Base-by-base conservation (phyloP, 2,329 filamentous ascomycete genomes). In the Phaeosphaeria sp. region DNA sequence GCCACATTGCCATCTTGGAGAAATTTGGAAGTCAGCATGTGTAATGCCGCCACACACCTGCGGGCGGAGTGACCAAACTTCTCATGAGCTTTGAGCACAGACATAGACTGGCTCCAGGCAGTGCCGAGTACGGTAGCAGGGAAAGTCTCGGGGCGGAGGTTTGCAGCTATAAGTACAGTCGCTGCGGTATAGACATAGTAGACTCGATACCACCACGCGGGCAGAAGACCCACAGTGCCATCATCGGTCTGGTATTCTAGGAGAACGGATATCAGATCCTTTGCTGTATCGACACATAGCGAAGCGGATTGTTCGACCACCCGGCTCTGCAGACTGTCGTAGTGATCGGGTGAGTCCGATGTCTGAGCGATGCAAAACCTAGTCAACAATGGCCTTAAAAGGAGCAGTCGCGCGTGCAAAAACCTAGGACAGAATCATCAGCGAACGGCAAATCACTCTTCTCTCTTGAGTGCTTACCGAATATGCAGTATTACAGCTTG, bases 151-250 rank as follows among this genome's bases (percentile, higher is more conserved):
- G 42, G 42, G 1, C 42, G 42, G 18, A 44, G 42, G 18, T 44
- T 44, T 20, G 42, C 48, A 24, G 48, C 48, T 20, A 50, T 36
- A 7, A 50, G 33, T 8, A 50, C 25, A 8, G 48, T 50, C 11
- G 25, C 48, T 40, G 48, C 48, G 3, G 48, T 50, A 18, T 50
- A 50, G 7, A 39, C 25, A n/a, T 50, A 50, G n/a, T 36, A 50
- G 11, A 50, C 48, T 36, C 25, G 30, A 27, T 50, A 50, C 48
- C 48, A 50, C 48, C 48, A 50, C 20, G 22, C 48, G 11, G 48
- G 48, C 15, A 50, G 33, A 21, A 44, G 42, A 21, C 48, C 30
- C 11, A 50, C 33, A 8, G 30, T 40, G 6, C 18, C 25, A 36
- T 50, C 48, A n/a, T 40, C 33, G 8, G 25, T 36, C 27, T 36